phyloP scores from a whole-genome alignment of 768 basidiomycete genomes.

The Lactarius sp. region DNA sequence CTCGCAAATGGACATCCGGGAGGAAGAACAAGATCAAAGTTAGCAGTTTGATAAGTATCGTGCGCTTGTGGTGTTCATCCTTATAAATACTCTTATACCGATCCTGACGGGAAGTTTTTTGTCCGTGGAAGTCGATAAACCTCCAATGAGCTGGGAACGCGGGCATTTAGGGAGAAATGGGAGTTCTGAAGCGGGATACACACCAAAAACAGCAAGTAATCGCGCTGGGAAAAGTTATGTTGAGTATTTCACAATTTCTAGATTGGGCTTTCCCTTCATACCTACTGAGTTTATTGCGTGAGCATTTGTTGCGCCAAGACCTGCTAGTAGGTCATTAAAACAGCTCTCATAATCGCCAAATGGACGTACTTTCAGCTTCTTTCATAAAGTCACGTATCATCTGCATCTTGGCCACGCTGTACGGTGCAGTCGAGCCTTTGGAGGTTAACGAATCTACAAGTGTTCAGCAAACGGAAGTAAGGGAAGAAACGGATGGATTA shows the following conservation, averaged over 20 bases:
- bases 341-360: background rate
- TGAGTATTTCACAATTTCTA: background rate
- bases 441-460: constrained; percentile 12
- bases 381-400: constrained; percentile 9
- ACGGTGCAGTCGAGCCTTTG: constrained; percentile 9
- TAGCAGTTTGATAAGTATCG: background rate
- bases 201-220: constrained; percentile 9
- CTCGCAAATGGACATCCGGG: constrained; percentile 16
- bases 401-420: constrained; percentile 7
- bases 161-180: background rate
- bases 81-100: constrained; percentile 10
- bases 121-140: constrained; percentile 15
- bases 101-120: constrained; percentile 9
- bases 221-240: background rate
- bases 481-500: background rate
- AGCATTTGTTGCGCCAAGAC: background rate
- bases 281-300: constrained; percentile 11
- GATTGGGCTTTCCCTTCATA: background rate
- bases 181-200: background rate
- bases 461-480: background rate
- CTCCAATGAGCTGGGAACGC: constrained; percentile 2
- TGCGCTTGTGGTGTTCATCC: background rate
- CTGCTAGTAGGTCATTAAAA: background rate
- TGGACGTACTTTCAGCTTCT: background rate
- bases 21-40: constrained; percentile 11